Conservation (phyloP, 805 yeast species). For the Komagataella pseudopastoris region DNA sequence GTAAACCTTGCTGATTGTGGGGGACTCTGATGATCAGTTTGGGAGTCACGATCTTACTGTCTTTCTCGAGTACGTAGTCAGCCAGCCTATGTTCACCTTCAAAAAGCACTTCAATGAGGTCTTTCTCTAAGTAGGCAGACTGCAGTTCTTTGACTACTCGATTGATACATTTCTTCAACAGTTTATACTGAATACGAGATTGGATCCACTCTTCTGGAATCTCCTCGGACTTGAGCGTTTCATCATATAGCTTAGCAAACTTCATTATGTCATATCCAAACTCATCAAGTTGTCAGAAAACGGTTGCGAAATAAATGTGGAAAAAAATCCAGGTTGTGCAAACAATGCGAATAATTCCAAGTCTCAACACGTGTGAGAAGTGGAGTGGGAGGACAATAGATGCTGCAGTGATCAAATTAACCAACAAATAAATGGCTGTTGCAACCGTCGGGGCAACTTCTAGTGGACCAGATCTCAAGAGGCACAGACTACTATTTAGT, state of each 20-base stretch:
- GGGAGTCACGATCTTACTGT: constrained; percentile 18
- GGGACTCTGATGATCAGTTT: constrained; percentile 14
- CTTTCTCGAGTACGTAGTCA: constrained; percentile 21
- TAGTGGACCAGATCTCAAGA: neutral
- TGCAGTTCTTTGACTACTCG: constrained; percentile 52
- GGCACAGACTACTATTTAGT: neutral
- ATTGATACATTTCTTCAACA: constrained; percentile 52
- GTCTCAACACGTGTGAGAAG: neutral
- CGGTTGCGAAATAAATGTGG: neutral
- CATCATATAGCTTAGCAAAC: constrained; percentile 61
- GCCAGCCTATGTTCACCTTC: constrained; percentile 27
- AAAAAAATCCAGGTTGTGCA: neutral
- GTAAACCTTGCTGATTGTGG: neutral
- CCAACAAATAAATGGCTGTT: neutral
- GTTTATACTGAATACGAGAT: constrained; percentile 60
- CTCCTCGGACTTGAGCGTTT: constrained; percentile 42
- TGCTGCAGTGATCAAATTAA: neutral
- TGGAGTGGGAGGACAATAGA: neutral
- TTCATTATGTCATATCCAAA: constrained; percentile 31
- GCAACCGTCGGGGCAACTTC: neutral
- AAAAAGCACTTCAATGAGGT: constrained; percentile 5
- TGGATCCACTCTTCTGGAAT: constrained; percentile 58
- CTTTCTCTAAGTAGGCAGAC: constrained; percentile 38
- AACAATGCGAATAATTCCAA: neutral
- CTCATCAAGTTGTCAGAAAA: neutral